A percentile compares a stretch with the other conserved stretches of the same genome.
phyloP scores from a whole-genome alignment of 345 rosid genomes.

The Lepidium aucheri region DNA sequence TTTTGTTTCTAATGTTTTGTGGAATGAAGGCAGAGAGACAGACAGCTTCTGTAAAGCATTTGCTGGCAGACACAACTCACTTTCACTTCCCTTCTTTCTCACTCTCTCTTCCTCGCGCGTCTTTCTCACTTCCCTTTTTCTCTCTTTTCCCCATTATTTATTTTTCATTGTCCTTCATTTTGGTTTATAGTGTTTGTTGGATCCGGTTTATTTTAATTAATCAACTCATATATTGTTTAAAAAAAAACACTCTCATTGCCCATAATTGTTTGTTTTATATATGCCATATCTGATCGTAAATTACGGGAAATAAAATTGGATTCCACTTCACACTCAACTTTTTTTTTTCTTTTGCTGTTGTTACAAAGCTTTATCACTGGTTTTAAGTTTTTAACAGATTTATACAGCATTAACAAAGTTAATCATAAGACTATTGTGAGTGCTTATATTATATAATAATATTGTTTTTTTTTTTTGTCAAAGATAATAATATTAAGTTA shows the following conservation, averaged over 20 bases:
- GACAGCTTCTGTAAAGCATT: slow-evolving; percentile 23
- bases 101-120: slow-evolving; percentile 9
- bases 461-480: no score
- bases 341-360: not conserved
- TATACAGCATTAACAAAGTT: no score
- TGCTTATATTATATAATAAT: not conserved
- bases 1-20: not conserved
- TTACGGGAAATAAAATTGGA: slow-evolving; percentile 18
- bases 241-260: not conserved
- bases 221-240: no score
- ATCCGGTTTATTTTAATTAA: not conserved
- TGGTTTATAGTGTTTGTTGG: not conserved
- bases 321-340: not conserved
- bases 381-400: not conserved
- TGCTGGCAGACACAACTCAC: slow-evolving; percentile 26
- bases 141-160: no score
- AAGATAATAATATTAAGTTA: not conserved
- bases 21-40: slow-evolving; percentile 21
- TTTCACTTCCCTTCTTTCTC: not conserved
- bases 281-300: not conserved
- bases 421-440: not conserved
- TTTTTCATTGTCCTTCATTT: not conserved
- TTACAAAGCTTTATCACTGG: not conserved
- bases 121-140: not conserved
- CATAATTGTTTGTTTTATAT: slow-evolving; percentile 2